A percentile compares a stretch with the other conserved stretches of the same genome.
Conservation (phyloP, 495 filamentous ascomycete species). For the Aspergillus incahuasiensis region DNA sequence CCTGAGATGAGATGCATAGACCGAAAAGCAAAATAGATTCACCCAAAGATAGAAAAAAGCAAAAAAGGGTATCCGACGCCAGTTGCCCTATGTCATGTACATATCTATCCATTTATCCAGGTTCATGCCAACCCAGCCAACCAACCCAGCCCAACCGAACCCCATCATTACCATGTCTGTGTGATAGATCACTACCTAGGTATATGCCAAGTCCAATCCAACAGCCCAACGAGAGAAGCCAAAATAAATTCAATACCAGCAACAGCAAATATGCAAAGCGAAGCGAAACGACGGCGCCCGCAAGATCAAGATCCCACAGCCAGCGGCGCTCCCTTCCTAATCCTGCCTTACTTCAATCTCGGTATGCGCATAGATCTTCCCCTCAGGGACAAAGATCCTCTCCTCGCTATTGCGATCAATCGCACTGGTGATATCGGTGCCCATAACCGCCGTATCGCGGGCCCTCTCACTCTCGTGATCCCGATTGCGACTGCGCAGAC, state of each 20-base stretch:
- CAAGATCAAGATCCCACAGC: no score
- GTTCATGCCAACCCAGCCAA: not conserved
- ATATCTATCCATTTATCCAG: not conserved
- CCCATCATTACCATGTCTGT: no score
- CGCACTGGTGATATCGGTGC: conserved; percentile 23
- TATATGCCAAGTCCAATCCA: no score
- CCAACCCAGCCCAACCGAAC: not conserved
- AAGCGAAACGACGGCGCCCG: no score
- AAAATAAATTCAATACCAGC: no score
- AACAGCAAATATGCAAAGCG: no score
- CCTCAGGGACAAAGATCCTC: conserved; percentile 33
- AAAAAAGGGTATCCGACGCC: not conserved
- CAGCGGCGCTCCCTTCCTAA: no score
- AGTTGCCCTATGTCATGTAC: not conserved
- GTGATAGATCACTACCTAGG: no score
- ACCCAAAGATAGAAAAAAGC: not conserved
- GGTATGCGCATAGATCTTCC: conserved; percentile 35
- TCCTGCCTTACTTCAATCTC: conserved; percentile 29
- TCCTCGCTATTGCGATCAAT: conserved; percentile 27
- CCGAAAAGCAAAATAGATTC: no score
- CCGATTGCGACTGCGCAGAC: conserved; percentile 4
- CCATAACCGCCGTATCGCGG: conserved; percentile 14
- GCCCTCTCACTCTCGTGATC: no score
- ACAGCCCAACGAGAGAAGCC: no score
- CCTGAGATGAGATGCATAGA: not conserved